These are phyloP conservation scores for Gloeopeniophorella convolvens DNA, from an alignment of 768 basidiomycete genomes.

Conservation along the genomic window DNA sequence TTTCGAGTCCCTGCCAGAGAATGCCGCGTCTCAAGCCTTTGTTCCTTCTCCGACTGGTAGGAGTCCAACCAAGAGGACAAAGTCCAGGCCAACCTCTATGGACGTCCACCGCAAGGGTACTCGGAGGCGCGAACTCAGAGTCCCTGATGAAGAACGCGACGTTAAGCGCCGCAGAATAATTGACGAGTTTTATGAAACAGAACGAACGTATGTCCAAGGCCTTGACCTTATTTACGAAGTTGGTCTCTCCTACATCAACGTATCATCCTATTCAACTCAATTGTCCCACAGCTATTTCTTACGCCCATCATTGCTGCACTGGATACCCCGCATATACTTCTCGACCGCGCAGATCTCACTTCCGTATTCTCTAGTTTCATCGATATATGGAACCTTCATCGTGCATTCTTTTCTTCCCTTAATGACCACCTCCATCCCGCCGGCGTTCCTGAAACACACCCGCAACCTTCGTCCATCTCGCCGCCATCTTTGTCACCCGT, in stretches of 20 bases:
- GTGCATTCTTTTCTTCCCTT: slow-evolving; percentile 61
- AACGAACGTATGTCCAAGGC: slow-evolving; percentile 74
- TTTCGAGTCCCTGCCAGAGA: slow-evolving; percentile 64
- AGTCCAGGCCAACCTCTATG: slow-evolving; percentile 31
- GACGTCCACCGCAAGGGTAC: slow-evolving; percentile 36
- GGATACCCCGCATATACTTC: slow-evolving; percentile 60
- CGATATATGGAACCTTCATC: slow-evolving; percentile 88
- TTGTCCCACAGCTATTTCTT: slow-evolving; percentile 62
- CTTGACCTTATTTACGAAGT: slow-evolving; percentile 80
- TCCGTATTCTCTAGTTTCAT: slow-evolving; percentile 83
- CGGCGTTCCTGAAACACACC: background rate
- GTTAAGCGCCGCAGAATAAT: slow-evolving; percentile 62
- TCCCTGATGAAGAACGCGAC: slow-evolving; percentile 41
- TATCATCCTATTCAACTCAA: background rate
- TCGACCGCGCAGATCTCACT: slow-evolving; percentile 61
- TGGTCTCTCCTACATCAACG: slow-evolving; percentile 23
- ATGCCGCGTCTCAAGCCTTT: slow-evolving; percentile 27
- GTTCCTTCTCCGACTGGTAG: slow-evolving; percentile 29
- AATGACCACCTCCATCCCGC: slow-evolving; percentile 35
- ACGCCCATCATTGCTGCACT: slow-evolving; percentile 72
- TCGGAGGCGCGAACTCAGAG: slow-evolving; percentile 33
- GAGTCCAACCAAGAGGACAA: slow-evolving; percentile 26
- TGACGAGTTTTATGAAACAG: slow-evolving; percentile 78
- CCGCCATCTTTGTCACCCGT: slow-evolving; percentile 48
- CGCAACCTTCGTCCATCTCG: slow-evolving; percentile 22